Percentiles rank a stretch among this genome's conserved stretches.
These are phyloP conservation scores for Plasmodium gallinaceum DNA, from an alignment of 169 alveolate species.

Conservation along the genomic window DNA sequence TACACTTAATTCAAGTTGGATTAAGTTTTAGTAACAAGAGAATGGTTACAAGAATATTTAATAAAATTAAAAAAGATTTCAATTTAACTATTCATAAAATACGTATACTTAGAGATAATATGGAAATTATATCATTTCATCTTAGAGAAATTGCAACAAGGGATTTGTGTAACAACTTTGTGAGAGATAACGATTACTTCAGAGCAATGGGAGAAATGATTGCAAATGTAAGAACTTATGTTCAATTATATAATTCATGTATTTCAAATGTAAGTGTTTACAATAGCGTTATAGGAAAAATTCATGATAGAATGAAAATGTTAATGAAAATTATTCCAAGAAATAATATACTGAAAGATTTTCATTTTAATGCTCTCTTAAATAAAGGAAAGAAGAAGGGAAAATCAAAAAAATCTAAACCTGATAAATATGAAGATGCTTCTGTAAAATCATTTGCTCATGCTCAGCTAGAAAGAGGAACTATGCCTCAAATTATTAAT, in stretches of 20 bases:
- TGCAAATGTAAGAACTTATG: neutral
- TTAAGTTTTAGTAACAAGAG: conserved; percentile 27
- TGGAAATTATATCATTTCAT: neutral
- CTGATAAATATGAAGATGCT: conserved; percentile 20
- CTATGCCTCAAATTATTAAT: conserved; percentile 40
- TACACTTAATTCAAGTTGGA: conserved; percentile 37
- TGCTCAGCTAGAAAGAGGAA: conserved; percentile 29
- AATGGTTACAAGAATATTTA: conserved; percentile 16
- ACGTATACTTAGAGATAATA: conserved; percentile 10
- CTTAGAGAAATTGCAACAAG: conserved; percentile 1
- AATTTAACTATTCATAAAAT: conserved; percentile 12
- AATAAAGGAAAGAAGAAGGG: conserved; percentile 8
- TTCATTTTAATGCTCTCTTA: conserved; percentile 31
- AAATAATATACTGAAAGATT: neutral
- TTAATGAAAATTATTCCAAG: conserved; percentile 41
- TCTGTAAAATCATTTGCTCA: conserved; percentile 33
- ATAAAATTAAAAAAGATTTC: conserved; percentile 6
- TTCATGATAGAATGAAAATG: conserved; percentile 28
- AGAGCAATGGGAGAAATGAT: neutral
- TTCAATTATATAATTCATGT: conserved; percentile 36
- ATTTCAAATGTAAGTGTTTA: conserved; percentile 37
- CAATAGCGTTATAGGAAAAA: conserved; percentile 10
- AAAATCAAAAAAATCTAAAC: neutral
- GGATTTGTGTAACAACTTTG: conserved; percentile 3
- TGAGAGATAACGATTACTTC: neutral